Percentiles rank a stretch among this genome's conserved stretches.
Conservation (phyloP, 1,284 basidiomycete species). For the Cerrena zonata region DNA sequence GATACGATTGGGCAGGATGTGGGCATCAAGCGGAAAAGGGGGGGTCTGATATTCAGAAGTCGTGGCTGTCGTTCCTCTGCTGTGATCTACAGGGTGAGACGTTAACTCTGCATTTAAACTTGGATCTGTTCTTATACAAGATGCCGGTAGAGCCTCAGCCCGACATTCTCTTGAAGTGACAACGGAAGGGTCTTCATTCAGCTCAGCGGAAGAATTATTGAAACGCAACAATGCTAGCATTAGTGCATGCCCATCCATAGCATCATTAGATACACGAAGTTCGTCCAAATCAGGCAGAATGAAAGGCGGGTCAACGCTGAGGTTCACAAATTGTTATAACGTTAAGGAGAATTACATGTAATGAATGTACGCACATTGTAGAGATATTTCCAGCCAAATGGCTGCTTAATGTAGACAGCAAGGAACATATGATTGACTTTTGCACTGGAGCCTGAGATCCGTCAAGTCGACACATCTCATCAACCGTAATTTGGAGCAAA, state of each 20-base stretch:
- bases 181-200: not conserved
- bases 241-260: not conserved
- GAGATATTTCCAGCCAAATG: not conserved
- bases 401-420: not conserved
- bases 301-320: not conserved
- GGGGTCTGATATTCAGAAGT: not conserved
- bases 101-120: not conserved
- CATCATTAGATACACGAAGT: not conserved
- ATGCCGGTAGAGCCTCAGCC: not conserved
- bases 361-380: not conserved
- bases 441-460: not conserved
- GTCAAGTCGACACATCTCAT: not conserved
- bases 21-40: not conserved
- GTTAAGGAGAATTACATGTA: not conserved
- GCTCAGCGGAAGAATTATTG: too few species aligned
- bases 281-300: not conserved
- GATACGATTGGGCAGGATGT: not conserved
- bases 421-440: not conserved
- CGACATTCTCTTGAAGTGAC: not conserved
- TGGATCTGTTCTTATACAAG: not conserved
- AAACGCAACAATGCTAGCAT: not conserved
- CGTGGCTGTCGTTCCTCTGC: not conserved
- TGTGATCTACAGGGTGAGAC: not conserved
- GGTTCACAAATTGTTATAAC: not conserved
- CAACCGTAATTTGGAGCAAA: too few species aligned